These are phyloP conservation scores for Vachellia collinsii DNA, from an alignment of 306 rosid genomes.

Conservation along the genomic window DNA sequence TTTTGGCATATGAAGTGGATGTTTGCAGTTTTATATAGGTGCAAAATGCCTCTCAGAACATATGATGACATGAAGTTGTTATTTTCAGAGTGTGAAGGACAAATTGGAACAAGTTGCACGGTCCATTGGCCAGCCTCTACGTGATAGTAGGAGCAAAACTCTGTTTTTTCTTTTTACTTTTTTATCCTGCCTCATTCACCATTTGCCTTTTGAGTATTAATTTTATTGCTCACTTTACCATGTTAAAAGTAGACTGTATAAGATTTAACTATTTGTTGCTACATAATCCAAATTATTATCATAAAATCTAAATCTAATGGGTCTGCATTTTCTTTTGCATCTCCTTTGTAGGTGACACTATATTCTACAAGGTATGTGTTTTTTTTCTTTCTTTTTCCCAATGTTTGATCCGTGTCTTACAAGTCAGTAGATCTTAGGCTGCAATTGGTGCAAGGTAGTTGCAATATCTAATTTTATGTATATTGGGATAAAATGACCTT, in stretches of 20 bases:
- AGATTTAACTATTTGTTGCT: conserved; percentile 23
- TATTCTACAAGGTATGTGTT: conserved; percentile 72
- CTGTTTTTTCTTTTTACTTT: not conserved
- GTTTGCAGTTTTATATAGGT: conserved; percentile 10
- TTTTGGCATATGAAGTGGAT: conserved; percentile 18
- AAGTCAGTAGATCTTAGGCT: not conserved
- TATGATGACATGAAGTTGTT: conserved; percentile 22
- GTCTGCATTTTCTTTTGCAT: conserved; percentile 23
- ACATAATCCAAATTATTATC: conserved; percentile 15
- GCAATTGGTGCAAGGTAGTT: not conserved
- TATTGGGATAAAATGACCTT: conserved; percentile 14
- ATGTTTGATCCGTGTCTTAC: conserved; percentile 16
- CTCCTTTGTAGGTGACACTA: conserved; percentile 61
- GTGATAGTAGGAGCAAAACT: conserved; percentile 56
- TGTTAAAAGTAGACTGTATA: conserved; percentile 20
- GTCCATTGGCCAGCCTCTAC: conserved; percentile 54
- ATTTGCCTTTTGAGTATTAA: conserved; percentile 28
- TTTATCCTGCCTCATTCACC: not conserved
- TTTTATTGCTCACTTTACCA: conserved; percentile 23
- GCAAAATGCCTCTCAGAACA: conserved; percentile 17
- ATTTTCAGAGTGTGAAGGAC: conserved; percentile 66
- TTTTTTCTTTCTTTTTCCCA: conserved; percentile 6
- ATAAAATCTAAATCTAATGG: conserved; percentile 39
- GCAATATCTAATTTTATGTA: not conserved
- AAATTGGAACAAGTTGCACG: conserved; percentile 77